A percentile compares a stretch with the other conserved stretches of the same genome.
Conservation (phyloP, 371 early-diverging fungal species). For the Umbelopsis sp. region DNA sequence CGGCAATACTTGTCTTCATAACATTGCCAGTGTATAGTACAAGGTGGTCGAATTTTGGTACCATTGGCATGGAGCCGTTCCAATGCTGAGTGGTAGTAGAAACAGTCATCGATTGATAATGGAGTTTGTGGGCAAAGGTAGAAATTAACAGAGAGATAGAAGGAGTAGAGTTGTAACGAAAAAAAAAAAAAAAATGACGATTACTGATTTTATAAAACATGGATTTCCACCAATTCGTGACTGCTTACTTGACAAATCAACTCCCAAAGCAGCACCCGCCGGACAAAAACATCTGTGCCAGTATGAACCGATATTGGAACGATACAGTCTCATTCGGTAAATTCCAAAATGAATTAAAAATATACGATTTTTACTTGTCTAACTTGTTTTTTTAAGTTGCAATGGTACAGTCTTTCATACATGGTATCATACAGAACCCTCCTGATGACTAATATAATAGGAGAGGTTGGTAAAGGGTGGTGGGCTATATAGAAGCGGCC, state of each 20-base stretch:
- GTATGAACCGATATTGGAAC: too few relatives aligned
- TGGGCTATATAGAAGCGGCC: background rate
- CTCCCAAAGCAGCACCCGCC: background rate
- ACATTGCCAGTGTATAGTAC: conserved; percentile 60
- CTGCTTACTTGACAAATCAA: background rate
- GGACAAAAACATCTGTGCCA: background rate
- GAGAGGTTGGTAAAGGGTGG: background rate
- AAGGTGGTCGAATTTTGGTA: conserved; percentile 44
- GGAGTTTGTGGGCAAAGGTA: background rate
- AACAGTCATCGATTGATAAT: background rate
- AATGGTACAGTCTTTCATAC: background rate
- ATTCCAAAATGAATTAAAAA: too few relatives aligned
- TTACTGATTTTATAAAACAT: background rate
- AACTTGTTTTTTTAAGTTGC: background rate
- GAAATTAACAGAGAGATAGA: background rate
- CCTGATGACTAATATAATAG: background rate
- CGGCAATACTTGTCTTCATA: conserved; percentile 52
- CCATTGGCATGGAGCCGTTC: conserved; percentile 1
- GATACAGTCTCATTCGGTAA: too few relatives aligned
- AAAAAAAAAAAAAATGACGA: background rate
- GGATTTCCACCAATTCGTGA: background rate
- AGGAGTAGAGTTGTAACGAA: background rate
- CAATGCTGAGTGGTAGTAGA: conserved; percentile 13
- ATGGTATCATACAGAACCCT: conserved; percentile 4
- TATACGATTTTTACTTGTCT: too few relatives aligned